These are phyloP conservation scores for Cladorrhinum samala DNA, from an alignment of 495 filamentous ascomycete species.

Conservation along the genomic window DNA sequence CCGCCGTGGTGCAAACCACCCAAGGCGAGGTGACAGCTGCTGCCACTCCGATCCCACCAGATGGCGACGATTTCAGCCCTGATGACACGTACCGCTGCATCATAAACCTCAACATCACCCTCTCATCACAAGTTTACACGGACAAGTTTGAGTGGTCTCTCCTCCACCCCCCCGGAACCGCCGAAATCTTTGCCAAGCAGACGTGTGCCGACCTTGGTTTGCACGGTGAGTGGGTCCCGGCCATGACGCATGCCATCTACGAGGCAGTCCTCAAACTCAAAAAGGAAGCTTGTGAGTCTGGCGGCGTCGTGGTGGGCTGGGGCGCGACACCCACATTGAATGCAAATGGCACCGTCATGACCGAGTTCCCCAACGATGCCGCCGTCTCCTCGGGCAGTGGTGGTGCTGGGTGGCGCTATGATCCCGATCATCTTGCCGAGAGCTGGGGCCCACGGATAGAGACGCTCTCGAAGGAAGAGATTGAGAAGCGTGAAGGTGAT, in stretches of 20 bases:
- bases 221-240: constrained; percentile 85
- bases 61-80: constrained; percentile 48
- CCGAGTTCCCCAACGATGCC: constrained; percentile 83
- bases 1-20: constrained; percentile 17
- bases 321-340: constrained; percentile 25
- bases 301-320: constrained; percentile 66
- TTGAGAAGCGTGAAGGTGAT: constrained; percentile 94
- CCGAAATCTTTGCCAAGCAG: constrained; percentile 84
- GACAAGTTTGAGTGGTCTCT: constrained; percentile 99
- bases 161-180: constrained; percentile 81
- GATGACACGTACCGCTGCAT: constrained; percentile 92
- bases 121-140: constrained; percentile 85
- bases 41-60: constrained; percentile 20
- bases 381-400: constrained; percentile 50
- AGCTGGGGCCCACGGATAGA: constrained; percentile 96
- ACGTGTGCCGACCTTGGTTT: constrained; percentile 90
- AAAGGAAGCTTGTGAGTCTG: constrained; percentile 91
- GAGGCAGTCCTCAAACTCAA: constrained; percentile 89
- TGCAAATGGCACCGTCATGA: constrained; percentile 48
- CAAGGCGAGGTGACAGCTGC: constrained; percentile 24
- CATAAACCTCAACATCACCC: constrained; percentile 84
- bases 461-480: constrained; percentile 85
- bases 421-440: constrained; percentile 78
- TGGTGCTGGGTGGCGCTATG: constrained; percentile 91
- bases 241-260: constrained; percentile 93